Percentiles rank a stretch among this genome's conserved stretches.
phyloP scores from a whole-genome alignment of 2,329 filamentous ascomycete genomes.

The Curvularia verruculosa region DNA sequence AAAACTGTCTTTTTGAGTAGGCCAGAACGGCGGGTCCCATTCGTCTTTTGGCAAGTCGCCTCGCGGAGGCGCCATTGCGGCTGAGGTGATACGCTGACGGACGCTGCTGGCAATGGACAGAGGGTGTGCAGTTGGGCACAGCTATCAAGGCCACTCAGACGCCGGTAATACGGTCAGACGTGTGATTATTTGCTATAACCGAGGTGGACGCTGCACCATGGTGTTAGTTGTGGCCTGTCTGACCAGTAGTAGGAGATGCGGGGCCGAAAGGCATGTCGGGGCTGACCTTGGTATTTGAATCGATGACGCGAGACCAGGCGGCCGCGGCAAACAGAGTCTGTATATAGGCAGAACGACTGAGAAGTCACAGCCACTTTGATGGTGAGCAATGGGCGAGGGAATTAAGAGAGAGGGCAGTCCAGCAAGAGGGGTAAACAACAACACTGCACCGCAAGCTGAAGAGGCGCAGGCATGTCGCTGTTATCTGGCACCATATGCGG shows the following conservation, averaged over 20 bases:
- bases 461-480: conserved; percentile 28
- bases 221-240: conserved; percentile 27
- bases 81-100: conserved; percentile 26
- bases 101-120: conserved; percentile 16
- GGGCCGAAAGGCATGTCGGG: conserved; percentile 38
- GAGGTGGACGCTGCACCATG: conserved; percentile 18
- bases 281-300: conserved; percentile 24
- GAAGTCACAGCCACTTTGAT: not conserved
- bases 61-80: conserved; percentile 26
- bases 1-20: conserved; percentile 3
- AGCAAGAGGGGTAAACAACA: conserved; percentile 13
- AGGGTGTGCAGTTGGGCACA: conserved; percentile 19
- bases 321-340: not conserved
- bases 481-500: conserved; percentile 23
- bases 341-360: not conserved
- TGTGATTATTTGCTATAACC: conserved; percentile 20
- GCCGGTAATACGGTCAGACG: conserved; percentile 3
- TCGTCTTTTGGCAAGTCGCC: conserved; percentile 11
- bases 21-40: not conserved
- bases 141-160: conserved; percentile 17
- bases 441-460: conserved; percentile 14
- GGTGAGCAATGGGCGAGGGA: not conserved
- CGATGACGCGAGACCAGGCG: conserved; percentile 28
- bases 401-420: conserved; percentile 8
- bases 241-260: conserved; percentile 33